Percentiles rank a stretch among this genome's conserved stretches.
Conservation (phyloP, 1,284 basidiomycete species). For the Ceratobasidium sp. region DNA sequence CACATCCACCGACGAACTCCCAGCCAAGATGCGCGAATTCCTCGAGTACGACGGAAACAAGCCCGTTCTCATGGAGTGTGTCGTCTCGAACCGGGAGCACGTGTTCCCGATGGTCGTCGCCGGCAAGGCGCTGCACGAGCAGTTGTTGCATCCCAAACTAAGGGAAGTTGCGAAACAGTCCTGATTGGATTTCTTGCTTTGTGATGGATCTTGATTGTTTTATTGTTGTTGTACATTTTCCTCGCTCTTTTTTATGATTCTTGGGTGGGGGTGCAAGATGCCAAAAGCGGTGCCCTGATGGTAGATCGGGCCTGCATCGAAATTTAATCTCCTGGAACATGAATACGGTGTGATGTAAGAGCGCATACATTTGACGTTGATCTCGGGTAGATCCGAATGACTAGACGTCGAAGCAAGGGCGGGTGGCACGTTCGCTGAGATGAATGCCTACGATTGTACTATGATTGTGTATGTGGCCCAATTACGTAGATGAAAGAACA, state of each 20-base stretch:
- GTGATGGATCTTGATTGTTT: neutral
- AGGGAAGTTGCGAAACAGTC: slow-evolving; percentile 27
- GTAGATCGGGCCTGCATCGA: neutral
- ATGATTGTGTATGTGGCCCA: too few species aligned
- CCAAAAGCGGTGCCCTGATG: neutral
- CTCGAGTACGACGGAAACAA: slow-evolving; percentile 88
- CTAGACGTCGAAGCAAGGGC: too few species aligned
- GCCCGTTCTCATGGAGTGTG: slow-evolving; percentile 90
- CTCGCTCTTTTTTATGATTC: neutral
- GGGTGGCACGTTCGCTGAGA: too few species aligned
- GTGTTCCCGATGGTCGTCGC: slow-evolving; percentile 95
- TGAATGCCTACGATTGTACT: too few species aligned
- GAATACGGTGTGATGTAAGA: neutral
- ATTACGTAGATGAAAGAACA: too few species aligned
- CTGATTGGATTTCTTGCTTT: slow-evolving; percentile 1
- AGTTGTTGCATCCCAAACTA: slow-evolving; percentile 66
- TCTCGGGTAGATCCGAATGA: neutral
- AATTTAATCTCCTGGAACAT: neutral
- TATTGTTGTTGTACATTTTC: slow-evolving; percentile 4
- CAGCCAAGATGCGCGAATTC: slow-evolving; percentile 97
- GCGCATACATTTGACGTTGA: neutral
- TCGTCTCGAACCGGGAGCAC: slow-evolving; percentile 87
- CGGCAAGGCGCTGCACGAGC: slow-evolving; percentile 91
- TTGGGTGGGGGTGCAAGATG: neutral
- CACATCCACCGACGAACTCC: slow-evolving; percentile 74